Evolutionary conservation across 1,284 basidiomycete genomes (phyloP).

Genomic region (Salmacisia buchloeana): DNA sequence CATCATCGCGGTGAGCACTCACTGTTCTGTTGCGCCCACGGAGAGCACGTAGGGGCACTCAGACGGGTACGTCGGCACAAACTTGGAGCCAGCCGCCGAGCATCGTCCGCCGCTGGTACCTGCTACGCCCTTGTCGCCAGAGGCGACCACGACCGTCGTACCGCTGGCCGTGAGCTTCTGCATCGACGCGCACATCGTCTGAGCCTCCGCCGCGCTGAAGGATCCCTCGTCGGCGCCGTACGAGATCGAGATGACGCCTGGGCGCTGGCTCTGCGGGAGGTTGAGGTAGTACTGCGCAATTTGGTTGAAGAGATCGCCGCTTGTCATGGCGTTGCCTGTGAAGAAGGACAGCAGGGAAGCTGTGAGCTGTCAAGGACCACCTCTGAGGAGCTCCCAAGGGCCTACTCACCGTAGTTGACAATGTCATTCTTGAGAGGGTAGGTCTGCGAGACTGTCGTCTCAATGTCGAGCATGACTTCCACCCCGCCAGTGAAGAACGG

Average conservation of each 20-base stretch:
- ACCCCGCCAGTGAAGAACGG: neutral
- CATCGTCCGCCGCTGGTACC: slow-evolving; percentile 4
- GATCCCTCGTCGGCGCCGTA: slow-evolving; percentile 11
- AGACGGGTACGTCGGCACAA: slow-evolving; percentile 18
- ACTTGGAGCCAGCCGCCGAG: neutral
- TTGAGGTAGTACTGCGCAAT: slow-evolving; percentile 9
- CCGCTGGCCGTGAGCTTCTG: slow-evolving; percentile 17
- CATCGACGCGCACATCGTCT: slow-evolving; percentile 16
- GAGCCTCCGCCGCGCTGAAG: slow-evolving; percentile 4
- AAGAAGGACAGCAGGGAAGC: too few species aligned
- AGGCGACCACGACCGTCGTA: slow-evolving; percentile 18
- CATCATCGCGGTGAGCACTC: neutral
- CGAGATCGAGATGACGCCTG: slow-evolving; percentile 14
- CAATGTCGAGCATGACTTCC: slow-evolving; percentile 10
- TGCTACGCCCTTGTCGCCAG: slow-evolving; percentile 17
- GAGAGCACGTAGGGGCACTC: slow-evolving; percentile 17
- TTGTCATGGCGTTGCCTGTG: neutral
- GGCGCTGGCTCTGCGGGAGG: neutral
- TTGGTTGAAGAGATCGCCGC: slow-evolving; percentile 11
- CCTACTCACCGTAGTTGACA: slow-evolving; percentile 10
- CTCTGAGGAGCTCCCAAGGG: too few species aligned
- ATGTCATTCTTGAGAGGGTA: slow-evolving; percentile 11
- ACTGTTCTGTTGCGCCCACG: slow-evolving; percentile 17
- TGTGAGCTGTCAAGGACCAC: too few species aligned
- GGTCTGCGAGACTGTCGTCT: slow-evolving; percentile 9